These are phyloP conservation scores for Geosmithia morbida DNA, from an alignment of 2,329 filamentous ascomycete species.

Conservation along the genomic window DNA sequence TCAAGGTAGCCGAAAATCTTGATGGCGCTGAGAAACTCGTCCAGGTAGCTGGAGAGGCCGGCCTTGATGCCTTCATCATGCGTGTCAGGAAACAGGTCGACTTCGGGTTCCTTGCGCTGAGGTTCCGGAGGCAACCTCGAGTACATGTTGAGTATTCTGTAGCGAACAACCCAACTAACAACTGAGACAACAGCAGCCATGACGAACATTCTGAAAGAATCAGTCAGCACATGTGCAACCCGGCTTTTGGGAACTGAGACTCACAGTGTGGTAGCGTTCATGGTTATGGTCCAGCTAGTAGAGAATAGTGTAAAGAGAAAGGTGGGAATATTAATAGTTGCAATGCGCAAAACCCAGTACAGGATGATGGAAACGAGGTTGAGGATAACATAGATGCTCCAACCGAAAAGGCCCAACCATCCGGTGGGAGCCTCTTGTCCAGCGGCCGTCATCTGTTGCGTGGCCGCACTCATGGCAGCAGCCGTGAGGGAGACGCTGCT, in stretches of 20 bases:
- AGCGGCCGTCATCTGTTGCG: constrained; percentile 15
- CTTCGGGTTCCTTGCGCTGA: constrained; percentile 86
- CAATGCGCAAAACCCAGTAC: constrained; percentile 73
- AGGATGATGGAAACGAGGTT: constrained; percentile 42
- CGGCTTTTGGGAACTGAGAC: constrained; percentile 10
- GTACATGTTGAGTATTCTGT: constrained; percentile 96
- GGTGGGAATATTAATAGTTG: constrained; percentile 78
- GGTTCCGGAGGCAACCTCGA: constrained; percentile 84
- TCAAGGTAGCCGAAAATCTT: constrained; percentile 98
- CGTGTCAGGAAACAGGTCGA: constrained; percentile 88
- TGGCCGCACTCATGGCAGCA: constrained; percentile 21
- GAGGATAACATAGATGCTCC: constrained; percentile 37
- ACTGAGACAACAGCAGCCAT: constrained; percentile 65
- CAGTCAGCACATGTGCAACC: background rate
- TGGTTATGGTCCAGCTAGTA: constrained; percentile 88
- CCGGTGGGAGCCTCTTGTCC: constrained; percentile 23
- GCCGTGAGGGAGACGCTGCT: constrained; percentile 12
- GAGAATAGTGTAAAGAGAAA: constrained; percentile 83
- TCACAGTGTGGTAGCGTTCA: constrained; percentile 95
- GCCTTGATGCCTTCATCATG: constrained; percentile 84
- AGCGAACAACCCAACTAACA: constrained; percentile 84
- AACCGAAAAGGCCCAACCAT: constrained; percentile 43
- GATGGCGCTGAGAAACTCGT: constrained; percentile 96
- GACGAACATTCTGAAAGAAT: constrained; percentile 51
- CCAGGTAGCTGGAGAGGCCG: constrained; percentile 87